Evolutionary conservation across 345 rosid genomes (phyloP).

Genomic region (Arabis alpina): DNA sequence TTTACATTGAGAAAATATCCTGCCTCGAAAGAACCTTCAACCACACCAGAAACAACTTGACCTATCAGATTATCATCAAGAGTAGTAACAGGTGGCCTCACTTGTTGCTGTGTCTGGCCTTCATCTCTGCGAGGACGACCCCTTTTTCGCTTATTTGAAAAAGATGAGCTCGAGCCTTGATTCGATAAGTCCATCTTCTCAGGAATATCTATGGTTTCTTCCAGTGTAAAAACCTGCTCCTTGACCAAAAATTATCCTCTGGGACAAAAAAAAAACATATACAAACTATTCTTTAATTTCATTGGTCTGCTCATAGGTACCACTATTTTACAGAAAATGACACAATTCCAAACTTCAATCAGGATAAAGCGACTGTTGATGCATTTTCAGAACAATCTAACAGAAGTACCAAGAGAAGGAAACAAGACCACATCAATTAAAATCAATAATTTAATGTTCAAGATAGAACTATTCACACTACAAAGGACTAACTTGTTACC

Average conservation of each 20-base stretch:
- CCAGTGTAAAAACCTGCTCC: constrained; percentile 16
- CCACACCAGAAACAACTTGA: constrained; percentile 64
- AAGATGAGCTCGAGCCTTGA: constrained; percentile 44
- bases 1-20: constrained; percentile 70
- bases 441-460: neutral
- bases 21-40: constrained; percentile 77
- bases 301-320: neutral
- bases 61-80: constrained; percentile 56
- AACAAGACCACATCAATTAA: constrained; percentile 8
- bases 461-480: neutral
- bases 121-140: constrained; percentile 67
- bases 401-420: neutral
- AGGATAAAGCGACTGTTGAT: neutral
- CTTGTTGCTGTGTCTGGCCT: constrained; percentile 38
- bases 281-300: constrained; percentile 6
- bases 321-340: neutral
- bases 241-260: constrained; percentile 17
- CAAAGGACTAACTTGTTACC: neutral
- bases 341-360: constrained; percentile 4
- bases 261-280: neutral
- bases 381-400: constrained; percentile 18
- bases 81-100: constrained; percentile 25
- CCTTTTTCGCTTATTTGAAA: constrained; percentile 55
- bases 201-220: neutral
- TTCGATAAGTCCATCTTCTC: constrained; percentile 46